phyloP scores from a whole-genome alignment of 2,329 filamentous ascomycete genomes.

The Rhinocladiella similis region DNA sequence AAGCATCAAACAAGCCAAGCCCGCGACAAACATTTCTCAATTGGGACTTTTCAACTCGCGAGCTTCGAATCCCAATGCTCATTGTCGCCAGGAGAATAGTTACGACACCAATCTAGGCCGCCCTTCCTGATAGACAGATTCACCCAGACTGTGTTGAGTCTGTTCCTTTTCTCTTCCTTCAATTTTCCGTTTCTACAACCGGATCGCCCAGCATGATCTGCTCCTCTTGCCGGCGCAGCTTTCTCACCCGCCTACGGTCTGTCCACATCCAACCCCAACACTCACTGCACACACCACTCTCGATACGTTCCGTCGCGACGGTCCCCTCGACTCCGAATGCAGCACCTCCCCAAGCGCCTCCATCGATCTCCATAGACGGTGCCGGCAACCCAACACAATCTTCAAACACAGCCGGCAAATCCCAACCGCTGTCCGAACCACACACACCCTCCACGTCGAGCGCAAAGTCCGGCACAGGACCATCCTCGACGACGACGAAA shows the following conservation, averaged over 20 bases:
- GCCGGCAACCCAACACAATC: slow-evolving; percentile 28
- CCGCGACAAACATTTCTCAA: not conserved
- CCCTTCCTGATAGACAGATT: too few relatives aligned
- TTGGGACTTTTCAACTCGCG: not conserved
- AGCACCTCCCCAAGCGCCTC: slow-evolving; percentile 20
- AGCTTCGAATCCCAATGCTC: not conserved
- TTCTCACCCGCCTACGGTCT: slow-evolving; percentile 18
- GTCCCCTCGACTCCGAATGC: slow-evolving; percentile 22
- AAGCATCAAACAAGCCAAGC: slow-evolving; percentile 1
- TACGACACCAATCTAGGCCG: not conserved
- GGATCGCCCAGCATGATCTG: slow-evolving; percentile 25
- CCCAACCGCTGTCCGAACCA: slow-evolving; percentile 41
- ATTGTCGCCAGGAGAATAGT: not conserved
- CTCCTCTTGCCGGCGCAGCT: slow-evolving; percentile 23
- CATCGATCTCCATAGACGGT: slow-evolving; percentile 15
- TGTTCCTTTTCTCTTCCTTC: too few relatives aligned
- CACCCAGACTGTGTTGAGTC: too few relatives aligned
- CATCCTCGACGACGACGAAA: slow-evolving; percentile 30
- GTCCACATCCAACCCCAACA: not conserved
- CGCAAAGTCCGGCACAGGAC: slow-evolving; percentile 9
- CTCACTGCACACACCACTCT: not conserved
- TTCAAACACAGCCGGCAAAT: slow-evolving; percentile 41
- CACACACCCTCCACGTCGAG: slow-evolving; percentile 21
- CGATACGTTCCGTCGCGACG: slow-evolving; percentile 16
- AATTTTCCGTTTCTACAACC: not conserved